Conservation (phyloP, 352 stramenopile species). For the Globisporangium acanthophoron region DNA sequence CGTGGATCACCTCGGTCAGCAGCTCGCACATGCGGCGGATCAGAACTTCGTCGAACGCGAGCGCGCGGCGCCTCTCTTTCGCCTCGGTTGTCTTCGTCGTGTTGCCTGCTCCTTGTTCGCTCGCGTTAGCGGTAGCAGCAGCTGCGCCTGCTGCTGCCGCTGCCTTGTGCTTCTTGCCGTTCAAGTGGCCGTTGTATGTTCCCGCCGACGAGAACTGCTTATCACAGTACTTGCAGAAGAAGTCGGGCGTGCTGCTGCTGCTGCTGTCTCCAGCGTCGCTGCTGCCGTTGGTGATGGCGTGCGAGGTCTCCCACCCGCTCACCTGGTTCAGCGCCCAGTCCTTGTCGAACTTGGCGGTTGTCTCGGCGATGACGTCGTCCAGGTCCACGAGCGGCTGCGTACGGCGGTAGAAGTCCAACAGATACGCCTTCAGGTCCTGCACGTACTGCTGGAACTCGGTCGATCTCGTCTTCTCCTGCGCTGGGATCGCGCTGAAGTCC, state of each 20-base stretch:
- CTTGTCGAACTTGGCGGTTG: slow-evolving; percentile 79
- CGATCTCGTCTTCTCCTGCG: slow-evolving; percentile 52
- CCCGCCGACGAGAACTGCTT: slow-evolving; percentile 73
- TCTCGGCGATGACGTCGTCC: slow-evolving; percentile 81
- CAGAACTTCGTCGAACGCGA: slow-evolving; percentile 70
- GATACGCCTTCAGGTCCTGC: slow-evolving; percentile 68
- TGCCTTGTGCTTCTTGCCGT: slow-evolving; percentile 80
- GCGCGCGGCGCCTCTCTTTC: slow-evolving; percentile 29
- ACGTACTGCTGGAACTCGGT: slow-evolving; percentile 63
- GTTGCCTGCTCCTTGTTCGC: neutral
- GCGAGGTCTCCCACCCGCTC: slow-evolving; percentile 34
- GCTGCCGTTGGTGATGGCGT: neutral
- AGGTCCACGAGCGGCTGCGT: slow-evolving; percentile 86
- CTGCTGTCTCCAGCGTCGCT: slow-evolving; percentile 8
- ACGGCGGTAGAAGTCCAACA: slow-evolving; percentile 83
- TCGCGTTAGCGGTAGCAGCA: neutral
- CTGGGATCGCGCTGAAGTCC: slow-evolving; percentile 57
- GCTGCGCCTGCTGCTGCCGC: slow-evolving; percentile 19
- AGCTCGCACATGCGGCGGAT: slow-evolving; percentile 71
- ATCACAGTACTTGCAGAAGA: slow-evolving; percentile 62
- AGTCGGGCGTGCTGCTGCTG: slow-evolving; percentile 4
- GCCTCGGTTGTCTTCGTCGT: slow-evolving; percentile 4
- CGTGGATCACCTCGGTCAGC: slow-evolving; percentile 79
- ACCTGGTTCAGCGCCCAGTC: slow-evolving; percentile 62
- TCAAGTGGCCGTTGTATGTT: slow-evolving; percentile 68